phyloP scores from a whole-genome alignment of 805 yeast species.

The Clavispora fructus region DNA sequence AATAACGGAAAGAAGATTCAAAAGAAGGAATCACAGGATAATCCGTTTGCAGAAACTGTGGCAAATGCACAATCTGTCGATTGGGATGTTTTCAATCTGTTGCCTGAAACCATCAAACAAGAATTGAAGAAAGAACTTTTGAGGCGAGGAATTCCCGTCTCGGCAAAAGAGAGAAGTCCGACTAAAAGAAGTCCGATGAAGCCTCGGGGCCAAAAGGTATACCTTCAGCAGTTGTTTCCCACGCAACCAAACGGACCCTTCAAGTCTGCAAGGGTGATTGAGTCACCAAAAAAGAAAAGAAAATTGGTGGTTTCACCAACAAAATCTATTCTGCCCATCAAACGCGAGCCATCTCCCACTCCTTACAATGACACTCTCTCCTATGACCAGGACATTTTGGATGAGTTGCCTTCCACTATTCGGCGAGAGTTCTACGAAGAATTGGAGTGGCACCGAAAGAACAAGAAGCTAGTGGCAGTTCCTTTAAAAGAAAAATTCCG shows the following conservation, averaged over 20 bases:
- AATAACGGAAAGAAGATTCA: not conserved
- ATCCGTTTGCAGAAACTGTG: slow-evolving; percentile 11
- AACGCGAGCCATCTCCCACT: slow-evolving; percentile 5
- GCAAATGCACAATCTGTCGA: slow-evolving; percentile 42
- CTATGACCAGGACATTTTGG: slow-evolving; percentile 31
- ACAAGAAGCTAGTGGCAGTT: slow-evolving; percentile 20
- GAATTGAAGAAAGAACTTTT: slow-evolving; percentile 55
- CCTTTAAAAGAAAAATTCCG: slow-evolving; percentile 25
- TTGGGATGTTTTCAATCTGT: slow-evolving; percentile 54
- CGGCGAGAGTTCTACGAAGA: slow-evolving; percentile 33
- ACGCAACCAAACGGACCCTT: slow-evolving; percentile 23
- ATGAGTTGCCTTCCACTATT: slow-evolving; percentile 35
- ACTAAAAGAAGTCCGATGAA: slow-evolving; percentile 4
- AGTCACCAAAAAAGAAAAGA: slow-evolving; percentile 20
- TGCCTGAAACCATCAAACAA: slow-evolving; percentile 61
- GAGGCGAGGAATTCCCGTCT: slow-evolving; percentile 33
- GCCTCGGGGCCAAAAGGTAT: slow-evolving; percentile 18
- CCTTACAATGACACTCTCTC: slow-evolving; percentile 21
- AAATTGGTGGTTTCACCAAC: slow-evolving; percentile 16
- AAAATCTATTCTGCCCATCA: slow-evolving; percentile 17
- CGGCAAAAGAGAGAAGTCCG: slow-evolving; percentile 8
- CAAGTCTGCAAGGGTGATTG: slow-evolving; percentile 28
- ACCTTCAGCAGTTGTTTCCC: slow-evolving; percentile 35
- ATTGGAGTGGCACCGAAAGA: slow-evolving; percentile 23
- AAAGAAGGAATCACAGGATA: slow-evolving; percentile 5